Conservation (phyloP, 768 basidiomycete species). For the Postia placenta region DNA sequence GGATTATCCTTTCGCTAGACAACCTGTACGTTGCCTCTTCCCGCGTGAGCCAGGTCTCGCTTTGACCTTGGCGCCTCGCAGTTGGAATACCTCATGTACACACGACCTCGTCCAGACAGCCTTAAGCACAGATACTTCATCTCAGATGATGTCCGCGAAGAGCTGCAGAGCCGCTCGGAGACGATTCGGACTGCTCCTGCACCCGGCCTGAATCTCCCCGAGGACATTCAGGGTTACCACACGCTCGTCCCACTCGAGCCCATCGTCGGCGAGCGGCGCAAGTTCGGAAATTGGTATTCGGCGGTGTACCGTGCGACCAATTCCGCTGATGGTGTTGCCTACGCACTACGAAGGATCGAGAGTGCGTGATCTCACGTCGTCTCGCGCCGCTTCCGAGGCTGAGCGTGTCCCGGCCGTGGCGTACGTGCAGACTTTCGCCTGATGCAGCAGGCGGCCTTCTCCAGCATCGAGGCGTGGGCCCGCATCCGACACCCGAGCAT, state of each 20-base stretch:
- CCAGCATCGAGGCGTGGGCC: constrained; percentile 80
- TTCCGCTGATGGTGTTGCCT: constrained; percentile 68
- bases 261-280: constrained; percentile 52
- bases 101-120: constrained; percentile 53
- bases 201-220: constrained; percentile 59
- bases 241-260: constrained; percentile 76
- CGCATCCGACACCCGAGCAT: constrained; percentile 81
- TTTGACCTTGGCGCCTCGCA: constrained; percentile 23
- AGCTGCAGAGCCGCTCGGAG: constrained; percentile 47
- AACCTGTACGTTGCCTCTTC: constrained; percentile 25
- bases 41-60: constrained; percentile 33
- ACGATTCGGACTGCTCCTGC: constrained; percentile 29
- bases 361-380: constrained; percentile 49
- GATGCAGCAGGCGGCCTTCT: constrained; percentile 75
- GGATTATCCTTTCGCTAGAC: constrained; percentile 19
- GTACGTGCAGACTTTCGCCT: constrained; percentile 68
- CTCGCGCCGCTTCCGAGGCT: neutral
- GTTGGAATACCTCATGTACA: constrained; percentile 94
- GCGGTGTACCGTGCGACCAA: constrained; percentile 81
- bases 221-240: constrained; percentile 89
- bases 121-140: constrained; percentile 70
- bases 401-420: neutral
- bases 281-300: constrained; percentile 78
- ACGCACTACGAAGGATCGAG: constrained; percentile 80
- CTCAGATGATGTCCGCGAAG: constrained; percentile 68